Conservation (phyloP, 2,329 filamentous ascomycete genomes). For the Pestalotiopsis sp. region DNA sequence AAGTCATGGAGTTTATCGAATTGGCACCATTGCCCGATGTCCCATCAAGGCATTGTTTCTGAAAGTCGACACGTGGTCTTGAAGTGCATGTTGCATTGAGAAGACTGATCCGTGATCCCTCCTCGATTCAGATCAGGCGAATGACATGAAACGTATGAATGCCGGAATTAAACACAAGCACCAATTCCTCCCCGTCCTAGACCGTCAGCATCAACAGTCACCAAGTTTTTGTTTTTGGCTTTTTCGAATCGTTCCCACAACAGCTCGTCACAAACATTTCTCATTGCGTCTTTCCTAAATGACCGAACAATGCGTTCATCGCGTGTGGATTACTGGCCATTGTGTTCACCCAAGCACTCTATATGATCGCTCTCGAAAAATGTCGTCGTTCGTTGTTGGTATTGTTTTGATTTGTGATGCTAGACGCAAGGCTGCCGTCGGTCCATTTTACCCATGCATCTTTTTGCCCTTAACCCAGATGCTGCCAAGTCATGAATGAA, state of each 20-base stretch:
- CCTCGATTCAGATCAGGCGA: not conserved
- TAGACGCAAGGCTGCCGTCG: constrained; percentile 39
- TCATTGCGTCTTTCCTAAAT: constrained; percentile 8
- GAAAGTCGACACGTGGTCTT: not conserved
- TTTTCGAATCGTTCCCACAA: not conserved
- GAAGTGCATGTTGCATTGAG: not conserved
- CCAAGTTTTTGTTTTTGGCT: not conserved
- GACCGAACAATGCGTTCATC: not conserved
- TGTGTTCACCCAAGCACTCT: constrained; percentile 4
- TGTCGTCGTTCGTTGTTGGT: constrained; percentile 28
- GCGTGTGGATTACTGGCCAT: not conserved
- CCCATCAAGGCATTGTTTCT: constrained; percentile 27
- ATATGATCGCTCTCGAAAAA: constrained; percentile 10
- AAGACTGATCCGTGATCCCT: not conserved
- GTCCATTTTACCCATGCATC: constrained; percentile 35
- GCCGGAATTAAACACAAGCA: not conserved
- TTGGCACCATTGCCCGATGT: not conserved
- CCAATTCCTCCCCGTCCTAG: not conserved
- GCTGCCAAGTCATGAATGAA: constrained; percentile 57
- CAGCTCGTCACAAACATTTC: constrained; percentile 6
- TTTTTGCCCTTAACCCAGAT: constrained; percentile 51
- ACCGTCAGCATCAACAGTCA: not conserved
- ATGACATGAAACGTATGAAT: not conserved
- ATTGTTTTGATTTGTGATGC: constrained; percentile 39
- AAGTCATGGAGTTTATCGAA: no score